These are phyloP conservation scores for Exophiala alcalophila DNA, from an alignment of 2,329 filamentous ascomycete genomes.

Conservation along the genomic window DNA sequence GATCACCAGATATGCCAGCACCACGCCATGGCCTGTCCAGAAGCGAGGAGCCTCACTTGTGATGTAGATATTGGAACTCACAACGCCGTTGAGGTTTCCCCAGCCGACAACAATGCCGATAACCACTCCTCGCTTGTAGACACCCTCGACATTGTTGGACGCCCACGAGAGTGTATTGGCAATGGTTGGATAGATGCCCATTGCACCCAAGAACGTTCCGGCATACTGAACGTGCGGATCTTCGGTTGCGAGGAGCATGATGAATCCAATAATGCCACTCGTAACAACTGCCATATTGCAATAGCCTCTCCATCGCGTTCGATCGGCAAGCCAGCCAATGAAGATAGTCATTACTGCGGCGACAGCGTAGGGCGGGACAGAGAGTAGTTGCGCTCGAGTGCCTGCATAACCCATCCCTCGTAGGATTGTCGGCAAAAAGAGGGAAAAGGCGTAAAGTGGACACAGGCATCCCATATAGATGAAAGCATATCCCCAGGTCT, in stretches of 20 bases:
- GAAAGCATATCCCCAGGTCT: slow-evolving; percentile 45
- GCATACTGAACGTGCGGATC: slow-evolving; percentile 39
- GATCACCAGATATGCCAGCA: slow-evolving; percentile 69
- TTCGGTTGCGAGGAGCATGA: slow-evolving; percentile 62
- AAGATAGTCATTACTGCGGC: slow-evolving; percentile 54
- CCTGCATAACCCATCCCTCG: slow-evolving; percentile 55
- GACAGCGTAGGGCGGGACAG: slow-evolving; percentile 62
- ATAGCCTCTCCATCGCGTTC: slow-evolving; percentile 58
- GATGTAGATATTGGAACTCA: slow-evolving; percentile 69
- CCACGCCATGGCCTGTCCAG: slow-evolving; percentile 68
- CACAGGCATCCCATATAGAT: slow-evolving; percentile 52
- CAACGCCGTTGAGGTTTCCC: slow-evolving; percentile 87
- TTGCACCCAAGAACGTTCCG: slow-evolving; percentile 76
- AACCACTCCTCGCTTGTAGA: slow-evolving; percentile 85
- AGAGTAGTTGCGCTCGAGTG: slow-evolving; percentile 61
- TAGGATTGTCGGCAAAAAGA: slow-evolving; percentile 60
- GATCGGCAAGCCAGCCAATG: slow-evolving; percentile 62
- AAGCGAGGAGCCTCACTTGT: slow-evolving; percentile 60
- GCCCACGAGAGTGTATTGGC: slow-evolving; percentile 84
- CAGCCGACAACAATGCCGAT: slow-evolving; percentile 85
- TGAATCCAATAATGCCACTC: slow-evolving; percentile 72
- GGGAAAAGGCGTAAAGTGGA: slow-evolving; percentile 59
- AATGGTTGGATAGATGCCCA: slow-evolving; percentile 85
- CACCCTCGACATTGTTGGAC: slow-evolving; percentile 82
- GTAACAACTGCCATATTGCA: slow-evolving; percentile 69